Percentiles rank a stretch among this genome's conserved stretches.
These are phyloP conservation scores for Pyrrhoderma lamaoense DNA, from an alignment of 1,284 basidiomycete species.

Conservation along the genomic window DNA sequence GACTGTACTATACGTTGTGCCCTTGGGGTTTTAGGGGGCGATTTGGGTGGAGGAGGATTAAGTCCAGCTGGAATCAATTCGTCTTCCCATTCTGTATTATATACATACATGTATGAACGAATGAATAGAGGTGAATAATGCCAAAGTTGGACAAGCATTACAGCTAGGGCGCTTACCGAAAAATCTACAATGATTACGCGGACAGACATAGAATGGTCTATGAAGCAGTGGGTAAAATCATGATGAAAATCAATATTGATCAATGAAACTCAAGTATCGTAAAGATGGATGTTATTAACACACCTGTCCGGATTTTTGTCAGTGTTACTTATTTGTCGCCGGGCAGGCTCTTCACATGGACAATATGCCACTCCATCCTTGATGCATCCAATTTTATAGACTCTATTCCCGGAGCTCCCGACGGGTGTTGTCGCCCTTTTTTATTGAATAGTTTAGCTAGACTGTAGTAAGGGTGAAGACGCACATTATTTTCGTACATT, in stretches of 20 bases:
- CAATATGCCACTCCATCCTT: background rate
- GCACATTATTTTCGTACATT: no score
- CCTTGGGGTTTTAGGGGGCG: background rate
- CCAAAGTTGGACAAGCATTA: background rate
- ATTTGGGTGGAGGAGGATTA: background rate
- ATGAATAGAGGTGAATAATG: no score
- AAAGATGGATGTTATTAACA: background rate
- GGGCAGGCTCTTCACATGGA: background rate
- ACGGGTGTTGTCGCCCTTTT: background rate
- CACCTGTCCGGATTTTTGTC: conserved; percentile 3
- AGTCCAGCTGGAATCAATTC: conserved; percentile 6
- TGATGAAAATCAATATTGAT: background rate
- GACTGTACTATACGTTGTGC: background rate
- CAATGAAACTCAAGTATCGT: background rate
- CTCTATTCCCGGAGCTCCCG: no score
- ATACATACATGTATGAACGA: no score
- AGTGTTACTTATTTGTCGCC: background rate
- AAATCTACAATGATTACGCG: conserved; percentile 4
- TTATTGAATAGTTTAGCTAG: no score
- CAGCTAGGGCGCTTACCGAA: conserved; percentile 8
- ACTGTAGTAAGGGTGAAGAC: background rate
- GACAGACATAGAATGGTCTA: conserved; percentile 14
- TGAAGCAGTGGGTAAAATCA: no score
- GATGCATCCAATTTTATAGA: background rate
- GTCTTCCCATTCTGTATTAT: conserved; percentile 13